phyloP scores from a whole-genome alignment of 371 early-diverging fungal species.

The Apophysomyces sp. region DNA sequence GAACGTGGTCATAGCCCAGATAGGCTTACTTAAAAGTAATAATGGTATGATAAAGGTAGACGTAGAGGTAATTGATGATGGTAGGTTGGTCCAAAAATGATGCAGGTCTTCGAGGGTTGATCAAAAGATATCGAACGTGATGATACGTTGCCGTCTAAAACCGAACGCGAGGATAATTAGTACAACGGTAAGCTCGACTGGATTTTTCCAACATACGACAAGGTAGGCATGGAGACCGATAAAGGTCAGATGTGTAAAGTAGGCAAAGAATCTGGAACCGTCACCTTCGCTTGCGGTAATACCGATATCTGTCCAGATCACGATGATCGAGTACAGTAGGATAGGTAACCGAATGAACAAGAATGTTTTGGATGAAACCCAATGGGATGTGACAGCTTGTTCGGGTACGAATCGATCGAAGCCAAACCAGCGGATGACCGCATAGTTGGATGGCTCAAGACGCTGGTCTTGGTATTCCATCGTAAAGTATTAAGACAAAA shows the following conservation, averaged over 20 bases:
- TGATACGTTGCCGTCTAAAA: conserved; percentile 25
- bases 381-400: conserved; percentile 52
- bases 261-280: conserved; percentile 30
- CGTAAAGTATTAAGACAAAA: background rate
- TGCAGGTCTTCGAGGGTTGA: conserved; percentile 12
- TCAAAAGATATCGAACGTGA: conserved; percentile 29
- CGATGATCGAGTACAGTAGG: conserved; percentile 38
- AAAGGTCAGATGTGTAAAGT: conserved; percentile 54
- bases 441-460: conserved; percentile 21
- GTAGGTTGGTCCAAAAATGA: conserved; percentile 35
- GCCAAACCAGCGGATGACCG: conserved; percentile 42
- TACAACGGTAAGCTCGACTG: background rate
- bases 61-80: conserved; percentile 41
- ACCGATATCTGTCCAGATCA: conserved; percentile 44
- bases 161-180: background rate
- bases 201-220: conserved; percentile 32
- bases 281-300: conserved; percentile 16
- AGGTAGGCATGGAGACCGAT: conserved; percentile 53
- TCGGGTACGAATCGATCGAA: conserved; percentile 56
- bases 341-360: conserved; percentile 40
- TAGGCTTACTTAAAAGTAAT: conserved; percentile 44
- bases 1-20: background rate
- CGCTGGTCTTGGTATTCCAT: conserved; percentile 17
- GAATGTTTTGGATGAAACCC: conserved; percentile 43
- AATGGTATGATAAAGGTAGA: conserved; percentile 42